Evolutionary conservation across 2,329 filamentous ascomycete species (phyloP).

Genomic region (Teratosphaeria pseudoeucalypti): DNA sequence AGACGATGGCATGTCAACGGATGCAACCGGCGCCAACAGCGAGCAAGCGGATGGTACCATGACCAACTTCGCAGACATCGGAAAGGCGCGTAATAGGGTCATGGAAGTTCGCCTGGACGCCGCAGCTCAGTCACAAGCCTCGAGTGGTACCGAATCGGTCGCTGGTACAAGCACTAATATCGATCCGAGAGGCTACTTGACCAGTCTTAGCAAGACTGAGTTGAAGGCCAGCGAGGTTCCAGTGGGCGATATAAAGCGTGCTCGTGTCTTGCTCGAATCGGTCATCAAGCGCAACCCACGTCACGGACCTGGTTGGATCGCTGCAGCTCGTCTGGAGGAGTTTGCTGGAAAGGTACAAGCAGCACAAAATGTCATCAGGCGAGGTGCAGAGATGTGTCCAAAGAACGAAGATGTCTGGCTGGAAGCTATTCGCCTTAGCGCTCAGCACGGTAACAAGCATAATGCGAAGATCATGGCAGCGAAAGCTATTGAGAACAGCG

Average conservation of each 20-base stretch:
- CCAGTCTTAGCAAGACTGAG: constrained; percentile 74
- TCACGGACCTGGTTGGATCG: constrained; percentile 92
- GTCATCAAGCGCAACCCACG: constrained; percentile 95
- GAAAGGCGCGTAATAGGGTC: constrained; percentile 90
- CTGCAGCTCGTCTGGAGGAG: constrained; percentile 83
- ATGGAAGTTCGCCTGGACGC: constrained; percentile 89
- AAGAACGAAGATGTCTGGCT: constrained; percentile 94
- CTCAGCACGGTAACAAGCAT: constrained; percentile 64
- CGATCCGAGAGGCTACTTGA: constrained; percentile 92
- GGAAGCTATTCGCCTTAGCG: constrained; percentile 84
- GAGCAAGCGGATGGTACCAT: constrained; percentile 69
- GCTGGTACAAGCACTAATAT: constrained; percentile 80
- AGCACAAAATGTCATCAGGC: constrained; percentile 75
- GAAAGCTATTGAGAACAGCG: constrained; percentile 84
- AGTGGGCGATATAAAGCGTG: constrained; percentile 90
- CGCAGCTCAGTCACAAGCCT: constrained; percentile 51
- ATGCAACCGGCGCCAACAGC: constrained; percentile 33
- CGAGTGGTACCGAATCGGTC: constrained; percentile 56
- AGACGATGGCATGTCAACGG: constrained; percentile 51
- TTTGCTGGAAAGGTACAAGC: constrained; percentile 84
- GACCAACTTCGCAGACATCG: constrained; percentile 97
- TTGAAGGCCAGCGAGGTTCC: constrained; percentile 69
- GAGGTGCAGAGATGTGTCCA: constrained; percentile 82
- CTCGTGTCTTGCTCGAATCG: constrained; percentile 83
- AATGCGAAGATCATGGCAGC: constrained; percentile 95